Evolutionary conservation across 305 asterid genomes (phyloP).

Genomic region (Striga hermonthica): DNA sequence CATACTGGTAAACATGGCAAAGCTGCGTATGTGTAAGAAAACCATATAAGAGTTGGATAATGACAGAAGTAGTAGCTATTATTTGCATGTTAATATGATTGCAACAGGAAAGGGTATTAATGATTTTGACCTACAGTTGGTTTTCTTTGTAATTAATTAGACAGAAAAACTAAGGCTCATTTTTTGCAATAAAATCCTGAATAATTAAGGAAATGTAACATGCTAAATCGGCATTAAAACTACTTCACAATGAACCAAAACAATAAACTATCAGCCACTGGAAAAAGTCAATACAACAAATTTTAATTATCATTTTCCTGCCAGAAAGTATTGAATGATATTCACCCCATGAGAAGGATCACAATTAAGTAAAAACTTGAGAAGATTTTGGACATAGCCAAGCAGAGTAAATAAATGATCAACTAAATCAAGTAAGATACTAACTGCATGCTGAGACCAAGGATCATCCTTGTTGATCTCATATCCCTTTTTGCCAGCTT

Average conservation of each 20-base stretch:
- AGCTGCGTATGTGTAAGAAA: slow-evolving; percentile 52
- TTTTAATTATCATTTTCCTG: too few species aligned
- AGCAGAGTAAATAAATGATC: neutral
- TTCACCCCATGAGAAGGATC: slow-evolving; percentile 4
- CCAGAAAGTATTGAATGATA: neutral
- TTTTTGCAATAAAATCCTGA: neutral
- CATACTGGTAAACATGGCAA: slow-evolving; percentile 87
- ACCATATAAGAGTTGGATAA: slow-evolving; percentile 16
- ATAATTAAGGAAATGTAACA: neutral
- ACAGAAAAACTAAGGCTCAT: neutral
- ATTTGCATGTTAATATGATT: neutral
- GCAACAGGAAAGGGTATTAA: neutral
- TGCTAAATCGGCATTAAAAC: neutral
- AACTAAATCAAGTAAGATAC: slow-evolving; percentile 31
- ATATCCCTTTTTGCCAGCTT: slow-evolving; percentile 69
- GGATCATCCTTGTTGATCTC: slow-evolving; percentile 72
- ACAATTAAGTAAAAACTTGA: neutral
- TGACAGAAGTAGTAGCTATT: slow-evolving; percentile 1
- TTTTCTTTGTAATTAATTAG: neutral
- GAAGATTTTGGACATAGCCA: neutral
- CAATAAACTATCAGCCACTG: too few species aligned
- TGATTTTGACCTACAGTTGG: neutral
- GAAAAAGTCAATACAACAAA: too few species aligned
- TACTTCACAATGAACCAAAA: too few species aligned
- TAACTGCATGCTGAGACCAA: slow-evolving; percentile 96